These are phyloP conservation scores for Solanum stenotomum DNA, from an alignment of 257 asterid genomes.

Conservation along the genomic window DNA sequence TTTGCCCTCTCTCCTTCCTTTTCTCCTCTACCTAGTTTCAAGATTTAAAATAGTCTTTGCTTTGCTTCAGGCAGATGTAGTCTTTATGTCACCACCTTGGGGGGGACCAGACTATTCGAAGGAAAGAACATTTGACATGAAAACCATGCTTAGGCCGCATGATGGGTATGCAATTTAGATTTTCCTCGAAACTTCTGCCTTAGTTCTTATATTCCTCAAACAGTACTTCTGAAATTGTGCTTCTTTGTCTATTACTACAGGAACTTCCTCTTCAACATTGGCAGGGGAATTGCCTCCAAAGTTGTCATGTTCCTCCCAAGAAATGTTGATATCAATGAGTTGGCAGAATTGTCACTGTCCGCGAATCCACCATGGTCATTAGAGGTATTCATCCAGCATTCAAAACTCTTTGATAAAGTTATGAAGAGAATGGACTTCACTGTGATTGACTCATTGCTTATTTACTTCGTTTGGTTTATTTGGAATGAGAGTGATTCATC, in stretches of 20 bases:
- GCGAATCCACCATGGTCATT: slow-evolving; percentile 78
- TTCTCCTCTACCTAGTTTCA: neutral
- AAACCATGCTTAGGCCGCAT: slow-evolving; percentile 73
- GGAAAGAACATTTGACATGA: slow-evolving; percentile 58
- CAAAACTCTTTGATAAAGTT: neutral
- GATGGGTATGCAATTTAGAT: slow-evolving; percentile 50
- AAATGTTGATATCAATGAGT: slow-evolving; percentile 64
- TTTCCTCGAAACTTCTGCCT: neutral
- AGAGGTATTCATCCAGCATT: slow-evolving; percentile 41
- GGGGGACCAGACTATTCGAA: slow-evolving; percentile 90
- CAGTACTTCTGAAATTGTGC: neutral
- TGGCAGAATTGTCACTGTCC: slow-evolving; percentile 64
- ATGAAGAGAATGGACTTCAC: neutral
- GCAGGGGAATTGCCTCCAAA: slow-evolving; percentile 51
- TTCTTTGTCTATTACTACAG: slow-evolving; percentile 22
- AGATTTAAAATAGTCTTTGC: neutral
- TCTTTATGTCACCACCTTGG: slow-evolving; percentile 96
- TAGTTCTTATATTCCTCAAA: neutral
- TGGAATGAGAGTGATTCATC: neutral
- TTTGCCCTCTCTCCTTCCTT: neutral
- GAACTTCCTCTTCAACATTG: slow-evolving; percentile 45
- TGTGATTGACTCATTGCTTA: neutral
- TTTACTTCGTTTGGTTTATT: neutral
- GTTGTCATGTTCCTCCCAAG: slow-evolving; percentile 89
- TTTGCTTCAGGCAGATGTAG: slow-evolving; percentile 60